Evolutionary conservation across 305 asterid species (phyloP).

Genomic region (Withania somnifera): DNA sequence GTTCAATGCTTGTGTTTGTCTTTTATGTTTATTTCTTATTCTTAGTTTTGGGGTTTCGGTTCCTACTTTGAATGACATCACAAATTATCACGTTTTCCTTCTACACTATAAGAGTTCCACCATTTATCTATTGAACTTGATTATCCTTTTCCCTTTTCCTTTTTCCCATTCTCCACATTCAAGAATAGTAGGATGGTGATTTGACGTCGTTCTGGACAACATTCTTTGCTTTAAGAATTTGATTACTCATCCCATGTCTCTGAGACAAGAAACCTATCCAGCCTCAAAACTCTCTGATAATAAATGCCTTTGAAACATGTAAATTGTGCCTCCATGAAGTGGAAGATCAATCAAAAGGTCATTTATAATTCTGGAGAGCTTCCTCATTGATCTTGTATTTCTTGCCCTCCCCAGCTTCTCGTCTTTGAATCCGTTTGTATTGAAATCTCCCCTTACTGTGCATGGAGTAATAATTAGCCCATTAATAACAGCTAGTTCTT

Average conservation of each 20-base stretch:
- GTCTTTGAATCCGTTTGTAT: background rate
- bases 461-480: background rate
- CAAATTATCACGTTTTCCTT: background rate
- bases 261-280: background rate
- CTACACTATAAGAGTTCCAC: background rate
- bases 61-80: too few relatives aligned
- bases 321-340: background rate
- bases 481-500: background rate
- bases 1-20: too few relatives aligned
- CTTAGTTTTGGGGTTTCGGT: too few relatives aligned
- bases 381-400: background rate
- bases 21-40: too few relatives aligned
- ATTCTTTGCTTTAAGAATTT: background rate
- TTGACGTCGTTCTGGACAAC: background rate
- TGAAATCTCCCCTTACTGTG: background rate
- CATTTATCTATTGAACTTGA: background rate
- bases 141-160: background rate
- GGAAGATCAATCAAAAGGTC: background rate
- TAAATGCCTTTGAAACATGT: background rate
- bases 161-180: background rate
- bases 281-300: background rate
- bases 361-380: background rate
- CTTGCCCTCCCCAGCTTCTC: background rate
- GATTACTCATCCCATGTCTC: background rate
- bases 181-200: background rate